phyloP scores from a whole-genome alignment of 371 early-diverging fungal genomes.

The Lichtheimia ornata region DNA sequence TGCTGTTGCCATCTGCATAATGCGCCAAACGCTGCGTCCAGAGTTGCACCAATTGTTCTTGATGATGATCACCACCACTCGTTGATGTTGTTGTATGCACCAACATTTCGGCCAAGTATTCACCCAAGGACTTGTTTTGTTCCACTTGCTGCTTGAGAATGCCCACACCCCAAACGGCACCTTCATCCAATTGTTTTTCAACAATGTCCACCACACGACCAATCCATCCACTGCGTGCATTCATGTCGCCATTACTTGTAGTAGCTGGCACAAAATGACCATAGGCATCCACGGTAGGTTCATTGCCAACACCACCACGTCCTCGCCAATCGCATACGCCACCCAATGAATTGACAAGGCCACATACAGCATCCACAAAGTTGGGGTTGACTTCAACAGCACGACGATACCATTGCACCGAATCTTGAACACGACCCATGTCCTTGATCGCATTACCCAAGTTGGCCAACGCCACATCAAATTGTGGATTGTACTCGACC shows the following conservation, averaged over 20 bases:
- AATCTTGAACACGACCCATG: slow-evolving; percentile 86
- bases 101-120: slow-evolving; percentile 30
- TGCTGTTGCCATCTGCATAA: slow-evolving; percentile 18
- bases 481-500: slow-evolving; percentile 81
- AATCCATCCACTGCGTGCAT: slow-evolving; percentile 71
- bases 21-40: slow-evolving; percentile 36
- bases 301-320: slow-evolving; percentile 61
- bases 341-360: slow-evolving; percentile 82
- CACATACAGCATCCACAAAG: slow-evolving; percentile 92
- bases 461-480: slow-evolving; percentile 91
- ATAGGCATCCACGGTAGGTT: slow-evolving; percentile 39
- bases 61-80: background rate
- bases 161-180: slow-evolving; percentile 60
- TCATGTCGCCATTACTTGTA: slow-evolving; percentile 16
- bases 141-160: slow-evolving; percentile 24
- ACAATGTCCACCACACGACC: slow-evolving; percentile 79
- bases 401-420: slow-evolving; percentile 81
- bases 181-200: slow-evolving; percentile 74
- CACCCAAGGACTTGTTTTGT: slow-evolving; percentile 26
- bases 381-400: slow-evolving; percentile 87
- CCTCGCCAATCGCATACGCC: slow-evolving; percentile 93
- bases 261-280: slow-evolving; percentile 32
- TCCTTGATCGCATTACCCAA: slow-evolving; percentile 91
- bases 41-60: slow-evolving; percentile 11
- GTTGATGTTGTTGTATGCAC: slow-evolving; percentile 16